Conservation (phyloP, 129 eudicot species). For the Helianthus tuberosus region DNA sequence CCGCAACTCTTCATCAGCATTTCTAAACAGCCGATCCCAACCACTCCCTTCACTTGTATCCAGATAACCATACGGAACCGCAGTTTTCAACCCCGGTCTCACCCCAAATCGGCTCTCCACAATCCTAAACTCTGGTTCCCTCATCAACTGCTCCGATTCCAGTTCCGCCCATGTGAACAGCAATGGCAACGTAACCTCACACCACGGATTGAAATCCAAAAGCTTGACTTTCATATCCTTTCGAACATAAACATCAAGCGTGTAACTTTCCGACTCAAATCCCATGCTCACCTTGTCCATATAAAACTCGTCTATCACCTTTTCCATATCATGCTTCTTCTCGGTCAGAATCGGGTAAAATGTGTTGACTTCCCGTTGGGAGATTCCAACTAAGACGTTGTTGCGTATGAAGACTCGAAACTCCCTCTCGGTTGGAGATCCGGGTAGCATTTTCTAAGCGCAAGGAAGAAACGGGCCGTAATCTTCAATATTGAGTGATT, state of each 20-base stretch:
- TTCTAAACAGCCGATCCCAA: slow-evolving; percentile 83
- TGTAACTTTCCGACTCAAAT: slow-evolving; percentile 69
- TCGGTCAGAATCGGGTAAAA: slow-evolving; percentile 67
- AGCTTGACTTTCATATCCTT: slow-evolving; percentile 57
- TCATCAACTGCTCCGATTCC: slow-evolving; percentile 34
- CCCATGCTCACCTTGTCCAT: slow-evolving; percentile 35
- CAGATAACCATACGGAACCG: no score
- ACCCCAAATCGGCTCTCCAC: slow-evolving; percentile 81
- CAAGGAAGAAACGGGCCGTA: no score
- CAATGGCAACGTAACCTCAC: slow-evolving; percentile 65
- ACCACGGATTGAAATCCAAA: slow-evolving; percentile 87
- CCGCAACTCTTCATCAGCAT: slow-evolving; percentile 68
- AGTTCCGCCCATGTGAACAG: slow-evolving; percentile 77
- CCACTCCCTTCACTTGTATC: no score
- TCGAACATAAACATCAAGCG: slow-evolving; percentile 77
- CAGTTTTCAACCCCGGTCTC: no score
- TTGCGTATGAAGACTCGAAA: no score
- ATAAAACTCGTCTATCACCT: slow-evolving; percentile 46
- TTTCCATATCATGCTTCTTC: slow-evolving; percentile 35
- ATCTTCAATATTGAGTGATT: no score
- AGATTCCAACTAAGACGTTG: no score
- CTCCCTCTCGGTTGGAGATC: no score
- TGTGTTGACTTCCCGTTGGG: slow-evolving; percentile 88
- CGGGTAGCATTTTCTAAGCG: no score
- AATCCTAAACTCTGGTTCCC: slow-evolving; percentile 52